A percentile compares a stretch with the other conserved stretches of the same genome.
These are phyloP conservation scores for Penicillium hesseltinei DNA, from an alignment of 2,329 filamentous ascomycete species.

Conservation along the genomic window DNA sequence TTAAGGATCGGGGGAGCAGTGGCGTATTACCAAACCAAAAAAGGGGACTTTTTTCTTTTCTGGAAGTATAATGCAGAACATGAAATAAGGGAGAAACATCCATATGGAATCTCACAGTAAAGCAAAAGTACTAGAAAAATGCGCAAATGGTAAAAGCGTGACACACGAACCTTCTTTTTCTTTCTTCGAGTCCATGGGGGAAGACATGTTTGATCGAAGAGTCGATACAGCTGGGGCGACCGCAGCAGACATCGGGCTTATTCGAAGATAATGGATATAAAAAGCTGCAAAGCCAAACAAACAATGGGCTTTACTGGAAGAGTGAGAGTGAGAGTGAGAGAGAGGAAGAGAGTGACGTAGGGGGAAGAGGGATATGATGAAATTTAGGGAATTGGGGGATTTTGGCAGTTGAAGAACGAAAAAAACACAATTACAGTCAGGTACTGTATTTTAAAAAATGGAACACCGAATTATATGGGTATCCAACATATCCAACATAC, in stretches of 20 bases:
- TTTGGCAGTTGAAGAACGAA: background rate
- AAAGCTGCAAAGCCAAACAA: slow-evolving; percentile 19
- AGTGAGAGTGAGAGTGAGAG: slow-evolving; percentile 20
- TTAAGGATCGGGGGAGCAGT: slow-evolving; percentile 29
- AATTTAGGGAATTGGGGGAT: slow-evolving; percentile 31
- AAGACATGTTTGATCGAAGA: slow-evolving; percentile 28
- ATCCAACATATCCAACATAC: background rate
- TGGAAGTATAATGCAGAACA: slow-evolving; percentile 16
- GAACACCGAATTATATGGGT: background rate
- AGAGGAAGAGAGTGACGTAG: slow-evolving; percentile 39
- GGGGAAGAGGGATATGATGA: slow-evolving; percentile 32
- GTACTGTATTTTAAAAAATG: background rate
- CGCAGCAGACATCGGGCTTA: slow-evolving; percentile 39
- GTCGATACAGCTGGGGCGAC: slow-evolving; percentile 39
- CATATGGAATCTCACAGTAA: background rate
- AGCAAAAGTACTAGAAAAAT: slow-evolving; percentile 16
- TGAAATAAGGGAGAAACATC: slow-evolving; percentile 3
- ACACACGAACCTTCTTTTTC: slow-evolving; percentile 44
- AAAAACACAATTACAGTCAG: slow-evolving; percentile 3
- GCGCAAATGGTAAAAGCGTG: slow-evolving; percentile 9
- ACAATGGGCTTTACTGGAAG: slow-evolving; percentile 15
- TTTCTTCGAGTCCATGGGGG: slow-evolving; percentile 47
- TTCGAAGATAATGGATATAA: slow-evolving; percentile 14
- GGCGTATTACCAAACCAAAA: slow-evolving; percentile 35
- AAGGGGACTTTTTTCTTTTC: slow-evolving; percentile 16